These are phyloP conservation scores for Aspergillus heteromorphus DNA, from an alignment of 495 filamentous ascomycete species.

Conservation along the genomic window DNA sequence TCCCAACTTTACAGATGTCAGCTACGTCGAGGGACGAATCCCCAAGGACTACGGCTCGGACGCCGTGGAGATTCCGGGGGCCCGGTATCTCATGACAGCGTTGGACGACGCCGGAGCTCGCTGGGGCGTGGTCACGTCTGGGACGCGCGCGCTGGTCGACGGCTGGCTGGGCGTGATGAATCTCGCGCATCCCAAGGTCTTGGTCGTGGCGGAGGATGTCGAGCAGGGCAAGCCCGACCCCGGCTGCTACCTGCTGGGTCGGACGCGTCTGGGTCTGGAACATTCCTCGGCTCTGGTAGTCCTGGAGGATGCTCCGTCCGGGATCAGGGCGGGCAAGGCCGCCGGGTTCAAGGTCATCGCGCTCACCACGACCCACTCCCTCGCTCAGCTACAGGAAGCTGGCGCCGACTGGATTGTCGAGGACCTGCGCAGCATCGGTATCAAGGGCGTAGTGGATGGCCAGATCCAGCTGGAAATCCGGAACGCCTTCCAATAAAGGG, in stretches of 20 bases:
- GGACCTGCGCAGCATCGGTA: slow-evolving; percentile 67
- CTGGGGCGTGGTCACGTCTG: slow-evolving; percentile 94
- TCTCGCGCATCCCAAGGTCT: slow-evolving; percentile 64
- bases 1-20: slow-evolving; percentile 57
- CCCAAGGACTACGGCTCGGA: slow-evolving; percentile 70
- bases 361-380: slow-evolving; percentile 78
- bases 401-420: slow-evolving; percentile 84
- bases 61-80: slow-evolving; percentile 76
- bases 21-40: slow-evolving; percentile 68
- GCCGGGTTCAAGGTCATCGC: slow-evolving; percentile 86
- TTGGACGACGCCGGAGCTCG: slow-evolving; percentile 53
- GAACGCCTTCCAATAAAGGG: slow-evolving; percentile 37
- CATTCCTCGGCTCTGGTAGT: slow-evolving; percentile 61
- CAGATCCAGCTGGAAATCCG: slow-evolving; percentile 51
- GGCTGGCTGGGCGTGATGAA: slow-evolving; percentile 81
- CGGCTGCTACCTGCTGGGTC: slow-evolving; percentile 72
- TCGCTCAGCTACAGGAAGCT: slow-evolving; percentile 62
- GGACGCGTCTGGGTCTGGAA: slow-evolving; percentile 53
- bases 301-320: slow-evolving; percentile 90
- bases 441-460: slow-evolving; percentile 48
- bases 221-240: slow-evolving; percentile 79
- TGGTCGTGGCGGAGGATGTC: slow-evolving; percentile 86
- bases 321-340: slow-evolving; percentile 79
- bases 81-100: slow-evolving; percentile 50
- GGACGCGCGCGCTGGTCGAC: slow-evolving; percentile 70